phyloP scores from a whole-genome alignment of 2,329 filamentous ascomycete genomes.

The Talaromyces funiculosus region DNA sequence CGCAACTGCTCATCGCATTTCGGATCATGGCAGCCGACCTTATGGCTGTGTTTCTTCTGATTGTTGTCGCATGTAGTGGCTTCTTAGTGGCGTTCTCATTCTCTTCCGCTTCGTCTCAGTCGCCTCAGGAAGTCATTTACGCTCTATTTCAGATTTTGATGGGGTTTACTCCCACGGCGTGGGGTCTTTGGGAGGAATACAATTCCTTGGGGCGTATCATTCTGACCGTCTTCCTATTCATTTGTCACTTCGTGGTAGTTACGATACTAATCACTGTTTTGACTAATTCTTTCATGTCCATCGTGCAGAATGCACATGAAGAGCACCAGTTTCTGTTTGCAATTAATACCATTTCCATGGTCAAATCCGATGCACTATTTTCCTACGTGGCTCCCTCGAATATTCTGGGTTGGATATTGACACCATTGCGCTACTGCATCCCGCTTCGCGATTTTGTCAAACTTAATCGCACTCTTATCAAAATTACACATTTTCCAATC shows the following conservation, averaged over 20 bases:
- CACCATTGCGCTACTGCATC: constrained; percentile 74
- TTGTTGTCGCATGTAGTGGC: constrained; percentile 82
- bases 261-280: constrained; percentile 94
- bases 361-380: constrained; percentile 95
- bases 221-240: constrained; percentile 78
- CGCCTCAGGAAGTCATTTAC: constrained; percentile 72
- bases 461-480: constrained; percentile 86
- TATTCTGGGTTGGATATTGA: constrained; percentile 82
- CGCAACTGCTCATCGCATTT: constrained; percentile 88
- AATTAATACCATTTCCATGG: constrained; percentile 95
- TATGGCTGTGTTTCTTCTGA: constrained; percentile 74
- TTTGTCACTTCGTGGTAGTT: constrained; percentile 90
- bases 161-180: constrained; percentile 92
- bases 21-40: constrained; percentile 89
- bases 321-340: constrained; percentile 91
- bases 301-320: constrained; percentile 87
- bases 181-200: constrained; percentile 80
- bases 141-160: constrained; percentile 89
- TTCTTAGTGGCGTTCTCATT: constrained; percentile 94
- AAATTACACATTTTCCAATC: constrained; percentile 81
- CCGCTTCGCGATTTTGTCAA: constrained; percentile 75
- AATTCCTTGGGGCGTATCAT: constrained; percentile 72
- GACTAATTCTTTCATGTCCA: constrained; percentile 92
- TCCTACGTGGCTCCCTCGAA: constrained; percentile 90
- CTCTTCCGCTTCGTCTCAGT: constrained; percentile 65